A percentile compares a stretch with the other conserved stretches of the same genome.
Conservation (phyloP, 345 rosid genomes). For the Euphorbia pulcherrima region DNA sequence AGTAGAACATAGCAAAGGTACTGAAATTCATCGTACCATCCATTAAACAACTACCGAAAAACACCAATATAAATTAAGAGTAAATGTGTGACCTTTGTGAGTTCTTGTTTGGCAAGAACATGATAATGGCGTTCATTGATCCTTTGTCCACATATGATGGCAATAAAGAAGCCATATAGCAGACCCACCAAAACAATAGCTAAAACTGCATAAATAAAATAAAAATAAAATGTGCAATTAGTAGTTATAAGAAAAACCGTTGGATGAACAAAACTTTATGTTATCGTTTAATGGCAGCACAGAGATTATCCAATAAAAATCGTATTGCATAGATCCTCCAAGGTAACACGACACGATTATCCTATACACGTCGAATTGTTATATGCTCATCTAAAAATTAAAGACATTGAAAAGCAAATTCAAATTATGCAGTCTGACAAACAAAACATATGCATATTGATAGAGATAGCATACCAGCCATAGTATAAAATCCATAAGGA, state of each 20-base stretch:
- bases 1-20: background rate
- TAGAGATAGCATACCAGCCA: conserved; percentile 60
- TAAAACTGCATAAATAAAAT: conserved; percentile 49
- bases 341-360: background rate
- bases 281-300: background rate
- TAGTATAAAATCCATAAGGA: conserved; percentile 92
- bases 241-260: background rate
- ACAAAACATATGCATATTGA: conserved; percentile 4
- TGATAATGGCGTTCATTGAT: conserved; percentile 96
- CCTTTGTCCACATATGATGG: conserved; percentile 98
- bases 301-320: background rate
- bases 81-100: conserved; percentile 64
- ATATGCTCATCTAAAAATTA: background rate
- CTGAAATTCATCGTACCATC: background rate
- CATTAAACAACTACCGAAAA: conserved; percentile 2
- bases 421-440: background rate
- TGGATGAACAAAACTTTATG: background rate
- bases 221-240: conserved; percentile 10
- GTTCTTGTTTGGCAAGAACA: conserved; percentile 95
- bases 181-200: conserved; percentile 95
- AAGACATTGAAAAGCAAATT: background rate
- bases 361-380: background rate
- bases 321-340: background rate
- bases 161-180: conserved; percentile 95
- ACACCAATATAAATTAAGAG: background rate